Percentiles rank a stretch among this genome's conserved stretches.
Evolutionary conservation across 768 basidiomycete species (phyloP).

Genomic region (Boletus rubescentipes): DNA sequence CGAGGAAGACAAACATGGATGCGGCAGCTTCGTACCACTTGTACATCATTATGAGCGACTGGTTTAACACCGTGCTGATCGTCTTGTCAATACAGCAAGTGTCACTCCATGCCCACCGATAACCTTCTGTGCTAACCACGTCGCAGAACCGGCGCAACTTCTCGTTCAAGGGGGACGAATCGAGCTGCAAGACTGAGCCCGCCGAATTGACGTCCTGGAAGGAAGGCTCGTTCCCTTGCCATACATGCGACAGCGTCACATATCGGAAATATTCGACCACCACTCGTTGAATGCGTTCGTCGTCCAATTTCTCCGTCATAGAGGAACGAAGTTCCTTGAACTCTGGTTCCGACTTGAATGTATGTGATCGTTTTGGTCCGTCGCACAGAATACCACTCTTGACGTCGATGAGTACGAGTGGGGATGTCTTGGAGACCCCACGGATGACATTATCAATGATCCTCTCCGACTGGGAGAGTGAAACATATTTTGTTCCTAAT

Average conservation of each 20-base stretch:
- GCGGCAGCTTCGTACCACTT: constrained; percentile 12
- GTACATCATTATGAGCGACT: constrained; percentile 15
- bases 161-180: neutral
- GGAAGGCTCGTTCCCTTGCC: constrained; percentile 9
- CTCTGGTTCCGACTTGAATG: neutral
- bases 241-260: constrained; percentile 13
- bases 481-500: neutral
- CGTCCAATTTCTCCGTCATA: constrained; percentile 5
- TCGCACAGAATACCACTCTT: constrained; percentile 2
- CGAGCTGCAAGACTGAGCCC: constrained; percentile 6
- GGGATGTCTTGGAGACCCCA: neutral
- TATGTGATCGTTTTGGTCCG: neutral
- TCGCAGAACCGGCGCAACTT: constrained; percentile 13
- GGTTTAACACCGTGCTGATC: constrained; percentile 1
- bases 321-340: constrained; percentile 10
- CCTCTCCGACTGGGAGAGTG: neutral
- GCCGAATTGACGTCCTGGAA: constrained; percentile 6
- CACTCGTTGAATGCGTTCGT: neutral
- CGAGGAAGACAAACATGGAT: constrained; percentile 1
- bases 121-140: constrained; percentile 2
- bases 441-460: neutral
- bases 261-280: constrained; percentile 7
- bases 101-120: constrained; percentile 16
- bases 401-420: neutral
- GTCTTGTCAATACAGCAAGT: constrained; percentile 15